These are phyloP conservation scores for Aegilops sharonensis DNA, from an alignment of 176 grass and related monocot species.

Conservation along the genomic window DNA sequence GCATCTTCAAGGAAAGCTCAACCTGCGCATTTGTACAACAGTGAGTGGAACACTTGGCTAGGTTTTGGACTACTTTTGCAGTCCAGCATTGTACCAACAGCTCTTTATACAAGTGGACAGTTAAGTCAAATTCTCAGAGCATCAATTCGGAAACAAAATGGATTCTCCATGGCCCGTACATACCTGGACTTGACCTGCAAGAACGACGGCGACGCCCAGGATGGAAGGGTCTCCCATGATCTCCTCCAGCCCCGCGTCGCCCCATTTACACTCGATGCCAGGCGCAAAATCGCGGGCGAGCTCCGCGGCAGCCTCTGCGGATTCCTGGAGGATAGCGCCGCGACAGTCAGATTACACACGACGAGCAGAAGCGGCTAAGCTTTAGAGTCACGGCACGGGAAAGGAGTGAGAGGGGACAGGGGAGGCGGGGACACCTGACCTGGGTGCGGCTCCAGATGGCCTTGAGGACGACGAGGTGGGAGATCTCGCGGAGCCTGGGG, in stretches of 20 bases:
- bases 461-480: slow-evolving; percentile 69
- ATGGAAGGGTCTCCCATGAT: slow-evolving; percentile 76
- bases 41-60: neutral
- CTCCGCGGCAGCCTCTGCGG: slow-evolving; percentile 62
- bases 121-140: neutral
- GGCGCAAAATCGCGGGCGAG: slow-evolving; percentile 80
- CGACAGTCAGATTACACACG: slow-evolving; percentile 8
- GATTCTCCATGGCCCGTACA: neutral
- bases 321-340: slow-evolving; percentile 50
- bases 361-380: neutral
- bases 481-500: slow-evolving; percentile 81
- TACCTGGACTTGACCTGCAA: slow-evolving; percentile 93
- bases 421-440: neutral
- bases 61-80: neutral
- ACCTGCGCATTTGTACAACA: slow-evolving; percentile 52
- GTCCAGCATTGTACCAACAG: neutral
- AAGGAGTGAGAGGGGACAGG: neutral
- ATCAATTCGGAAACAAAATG: neutral
- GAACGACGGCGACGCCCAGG: slow-evolving; percentile 71
- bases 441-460: slow-evolving; percentile 87
- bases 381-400: neutral
- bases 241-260: slow-evolving; percentile 81
- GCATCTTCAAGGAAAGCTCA: slow-evolving; percentile 86
- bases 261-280: slow-evolving; percentile 76
- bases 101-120: neutral